phyloP scores from a whole-genome alignment of 805 yeast genomes.

The Kodamaea neixiangensis region DNA sequence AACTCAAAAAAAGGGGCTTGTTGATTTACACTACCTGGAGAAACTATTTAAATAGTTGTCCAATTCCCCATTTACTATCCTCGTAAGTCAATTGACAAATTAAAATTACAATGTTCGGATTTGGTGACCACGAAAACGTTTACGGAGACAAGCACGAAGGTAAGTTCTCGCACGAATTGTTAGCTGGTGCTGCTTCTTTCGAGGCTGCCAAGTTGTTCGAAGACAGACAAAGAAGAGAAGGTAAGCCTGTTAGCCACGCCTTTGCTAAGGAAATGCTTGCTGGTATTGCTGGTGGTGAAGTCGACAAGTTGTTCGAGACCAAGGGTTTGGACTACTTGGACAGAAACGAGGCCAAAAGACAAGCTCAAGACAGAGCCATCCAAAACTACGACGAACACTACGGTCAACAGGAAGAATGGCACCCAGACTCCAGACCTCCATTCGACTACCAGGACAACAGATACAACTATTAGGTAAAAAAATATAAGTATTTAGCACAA shows the following conservation, averaged over 20 bases:
- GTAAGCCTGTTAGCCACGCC: constrained; percentile 32
- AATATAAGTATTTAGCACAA: neutral
- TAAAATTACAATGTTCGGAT: constrained; percentile 24
- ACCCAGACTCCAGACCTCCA: constrained; percentile 28
- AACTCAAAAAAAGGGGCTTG: neutral
- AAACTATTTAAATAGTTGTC: neutral
- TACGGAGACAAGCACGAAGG: constrained; percentile 33
- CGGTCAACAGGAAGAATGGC: constrained; percentile 28
- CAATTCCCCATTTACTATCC: neutral
- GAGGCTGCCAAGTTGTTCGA: constrained; percentile 33
- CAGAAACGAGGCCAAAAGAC: constrained; percentile 23
- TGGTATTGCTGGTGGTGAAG: constrained; percentile 34
- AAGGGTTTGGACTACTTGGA: constrained; percentile 36
- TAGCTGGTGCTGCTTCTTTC: constrained; percentile 37
- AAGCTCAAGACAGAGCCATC: constrained; percentile 24
- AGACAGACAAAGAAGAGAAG: constrained; percentile 34
- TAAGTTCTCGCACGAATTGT: constrained; percentile 31
- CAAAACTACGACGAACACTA: constrained; percentile 30
- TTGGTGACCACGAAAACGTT: constrained; percentile 30
- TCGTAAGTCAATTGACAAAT: neutral
- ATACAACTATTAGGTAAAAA: constrained; percentile 19
- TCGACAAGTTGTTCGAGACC: constrained; percentile 36
- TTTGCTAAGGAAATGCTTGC: constrained; percentile 32
- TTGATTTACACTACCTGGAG: neutral
- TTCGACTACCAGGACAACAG: constrained; percentile 27